phyloP scores from a whole-genome alignment of 2,329 filamentous ascomycete species.

The Fusarium bactridioides region DNA sequence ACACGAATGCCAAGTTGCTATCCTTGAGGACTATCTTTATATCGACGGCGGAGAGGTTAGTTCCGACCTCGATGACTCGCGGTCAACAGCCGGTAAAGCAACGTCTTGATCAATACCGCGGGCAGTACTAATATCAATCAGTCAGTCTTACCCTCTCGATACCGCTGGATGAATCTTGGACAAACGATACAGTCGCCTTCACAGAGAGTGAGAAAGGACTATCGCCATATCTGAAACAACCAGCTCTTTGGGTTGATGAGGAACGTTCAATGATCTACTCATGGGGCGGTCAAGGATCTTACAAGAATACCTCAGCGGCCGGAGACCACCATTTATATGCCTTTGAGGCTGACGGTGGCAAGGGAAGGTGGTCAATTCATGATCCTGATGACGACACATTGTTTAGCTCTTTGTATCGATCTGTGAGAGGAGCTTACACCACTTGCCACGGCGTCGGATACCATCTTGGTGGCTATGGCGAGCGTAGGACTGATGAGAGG shows the following conservation, averaged over 20 bases:
- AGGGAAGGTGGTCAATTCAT: not conserved
- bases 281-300: not conserved
- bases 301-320: not conserved
- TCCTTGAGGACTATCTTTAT: not conserved
- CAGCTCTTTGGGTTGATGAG: not conserved
- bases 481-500: not conserved
- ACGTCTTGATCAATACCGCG: not conserved
- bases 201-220: not conserved
- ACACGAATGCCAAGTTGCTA: not conserved
- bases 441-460: not conserved
- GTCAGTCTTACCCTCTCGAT: not conserved
- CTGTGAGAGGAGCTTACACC: not conserved
- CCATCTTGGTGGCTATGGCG: not conserved
- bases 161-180: not conserved
- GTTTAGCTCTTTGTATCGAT: not conserved
- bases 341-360: not conserved
- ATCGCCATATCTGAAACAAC: not conserved
- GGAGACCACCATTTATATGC: not conserved
- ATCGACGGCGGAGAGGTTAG: not conserved
- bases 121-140: not conserved
- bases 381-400: not conserved
- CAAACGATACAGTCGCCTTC: not conserved
- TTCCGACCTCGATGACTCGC: not conserved
- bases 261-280: not conserved
- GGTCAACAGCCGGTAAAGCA: not conserved